Evolutionary conservation across 2,329 filamentous ascomycete genomes (phyloP).

Genomic region (Diaporthe nobilis): DNA sequence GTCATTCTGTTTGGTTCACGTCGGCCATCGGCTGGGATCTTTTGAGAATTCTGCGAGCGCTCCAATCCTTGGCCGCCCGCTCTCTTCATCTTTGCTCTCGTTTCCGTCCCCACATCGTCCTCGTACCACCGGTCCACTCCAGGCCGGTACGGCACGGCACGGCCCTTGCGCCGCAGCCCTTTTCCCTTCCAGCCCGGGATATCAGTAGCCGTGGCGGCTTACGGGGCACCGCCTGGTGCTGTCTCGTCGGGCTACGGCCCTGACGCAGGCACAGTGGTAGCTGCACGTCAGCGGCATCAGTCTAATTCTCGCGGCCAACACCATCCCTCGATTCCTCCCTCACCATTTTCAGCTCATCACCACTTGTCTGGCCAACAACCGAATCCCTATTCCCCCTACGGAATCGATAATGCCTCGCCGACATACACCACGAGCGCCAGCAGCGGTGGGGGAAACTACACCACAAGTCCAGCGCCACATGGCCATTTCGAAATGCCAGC

Average conservation of each 20-base stretch:
- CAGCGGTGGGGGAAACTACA: constrained; percentile 36
- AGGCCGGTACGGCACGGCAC: constrained; percentile 31
- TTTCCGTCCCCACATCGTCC: neutral
- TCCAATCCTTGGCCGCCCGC: constrained; percentile 3
- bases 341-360: constrained; percentile 10
- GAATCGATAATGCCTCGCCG: constrained; percentile 36
- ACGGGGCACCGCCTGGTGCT: constrained; percentile 47
- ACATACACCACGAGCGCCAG: constrained; percentile 30
- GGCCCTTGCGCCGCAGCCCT: constrained; percentile 29
- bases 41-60: neutral
- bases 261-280: constrained; percentile 39
- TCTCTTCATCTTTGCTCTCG: neutral
- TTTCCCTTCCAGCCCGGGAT: constrained; percentile 46
- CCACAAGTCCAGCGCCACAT: constrained; percentile 31
- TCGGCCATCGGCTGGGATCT: constrained; percentile 6
- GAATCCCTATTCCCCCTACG: constrained; percentile 17
- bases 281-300: constrained; percentile 33
- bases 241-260: constrained; percentile 41
- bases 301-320: constrained; percentile 21
- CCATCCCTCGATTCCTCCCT: constrained; percentile 9
- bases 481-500: constrained; percentile 40
- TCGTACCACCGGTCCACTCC: constrained; percentile 28
- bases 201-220: constrained; percentile 54
- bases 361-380: constrained; percentile 6
- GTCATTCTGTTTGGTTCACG: constrained; percentile 19